Conservation (phyloP, 2,329 filamentous ascomycete species). For the Colletotrichum coccodes region DNA sequence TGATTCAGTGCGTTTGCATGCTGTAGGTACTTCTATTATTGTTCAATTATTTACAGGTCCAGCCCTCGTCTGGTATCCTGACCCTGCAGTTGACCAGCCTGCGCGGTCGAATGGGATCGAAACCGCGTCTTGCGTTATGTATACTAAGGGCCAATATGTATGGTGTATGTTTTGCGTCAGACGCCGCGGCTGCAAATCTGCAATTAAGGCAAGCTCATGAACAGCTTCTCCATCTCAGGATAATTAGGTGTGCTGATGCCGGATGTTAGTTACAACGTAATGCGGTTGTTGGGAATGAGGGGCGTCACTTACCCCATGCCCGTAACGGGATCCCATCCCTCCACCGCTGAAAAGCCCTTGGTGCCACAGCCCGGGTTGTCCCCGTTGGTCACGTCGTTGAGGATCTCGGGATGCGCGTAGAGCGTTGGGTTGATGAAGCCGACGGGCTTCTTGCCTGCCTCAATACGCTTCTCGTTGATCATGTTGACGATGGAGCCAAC, state of each 20-base stretch:
- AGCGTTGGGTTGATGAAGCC: constrained; percentile 36
- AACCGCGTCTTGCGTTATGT: not conserved
- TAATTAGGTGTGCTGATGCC: constrained; percentile 32
- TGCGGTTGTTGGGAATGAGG: not conserved
- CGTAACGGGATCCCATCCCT: constrained; percentile 30
- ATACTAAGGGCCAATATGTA: not conserved
- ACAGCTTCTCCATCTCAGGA: constrained; percentile 32
- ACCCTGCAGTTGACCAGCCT: constrained; percentile 5
- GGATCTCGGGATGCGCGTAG: constrained; percentile 42
- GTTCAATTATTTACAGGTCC: constrained; percentile 26
- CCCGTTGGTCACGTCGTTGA: constrained; percentile 42
- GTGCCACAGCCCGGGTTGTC: constrained; percentile 45
- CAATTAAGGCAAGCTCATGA: constrained; percentile 30
- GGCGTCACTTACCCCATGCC: constrained; percentile 24
- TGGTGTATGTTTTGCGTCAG: constrained; percentile 6
- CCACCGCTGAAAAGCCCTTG: constrained; percentile 39
- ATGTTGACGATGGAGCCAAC: constrained; percentile 47
- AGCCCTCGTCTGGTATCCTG: not conserved
- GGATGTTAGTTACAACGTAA: not conserved
- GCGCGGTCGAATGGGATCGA: not conserved
- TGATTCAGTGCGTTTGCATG: not conserved
- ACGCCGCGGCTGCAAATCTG: not conserved
- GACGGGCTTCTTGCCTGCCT: constrained; percentile 40
- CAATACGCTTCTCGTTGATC: constrained; percentile 42
- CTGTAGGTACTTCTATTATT: constrained; percentile 27